Evolutionary conservation across 1,284 basidiomycete species (phyloP), one percentile per base, ranked within the genome.

Genomic region (Lentinula novae-zelandiae): DNA sequence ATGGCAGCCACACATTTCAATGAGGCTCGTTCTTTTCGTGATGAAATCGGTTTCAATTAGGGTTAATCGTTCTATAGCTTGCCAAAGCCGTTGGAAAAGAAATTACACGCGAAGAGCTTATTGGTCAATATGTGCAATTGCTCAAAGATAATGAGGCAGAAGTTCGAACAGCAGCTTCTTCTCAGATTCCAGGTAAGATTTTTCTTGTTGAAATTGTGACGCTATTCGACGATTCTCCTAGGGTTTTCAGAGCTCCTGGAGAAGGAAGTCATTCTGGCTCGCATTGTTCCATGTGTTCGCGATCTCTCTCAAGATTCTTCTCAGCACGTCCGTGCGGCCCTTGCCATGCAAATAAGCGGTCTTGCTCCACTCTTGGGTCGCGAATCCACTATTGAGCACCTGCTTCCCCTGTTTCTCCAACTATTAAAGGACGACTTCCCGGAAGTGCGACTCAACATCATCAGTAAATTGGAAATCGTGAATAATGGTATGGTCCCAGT

Each of bases 1-100:
- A 99, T 99, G 96, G 95, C 96, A 15, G 97, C 96, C 5, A 96
- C 89, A 68, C 93, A 99, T 76, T 99, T 99, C 77, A 97, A 99
- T 65, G 92, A 95, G 82, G 92, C 3, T 31, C 31, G 6, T 34
- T 0, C 8, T 33, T 20, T 22, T 20, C 2, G 33, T 31, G 58
- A 36, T 33, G 42, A 39, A 42, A 15, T 20, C 6, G 10, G 38
- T 2, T 48, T 15, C 36, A 12, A 31, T 58, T 39, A 38, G 20
- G 53, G 5, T 46, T 60, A 33, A 54, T 22, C 70, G 48, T 31
- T 31, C 50, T 48, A 38, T 33, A 94, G 90, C 84, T 99, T 42
- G 95, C 97, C 1, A 91, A 96, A 70, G 89, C 93, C 13, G 93
- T 98, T 36, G 96, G 96, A 12, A 80, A 85, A 66, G 94, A 96